A percentile compares a stretch with the other conserved stretches of the same genome.
phyloP scores from a whole-genome alignment of 371 early-diverging fungal species.

The Zancudomyces culisetae region DNA sequence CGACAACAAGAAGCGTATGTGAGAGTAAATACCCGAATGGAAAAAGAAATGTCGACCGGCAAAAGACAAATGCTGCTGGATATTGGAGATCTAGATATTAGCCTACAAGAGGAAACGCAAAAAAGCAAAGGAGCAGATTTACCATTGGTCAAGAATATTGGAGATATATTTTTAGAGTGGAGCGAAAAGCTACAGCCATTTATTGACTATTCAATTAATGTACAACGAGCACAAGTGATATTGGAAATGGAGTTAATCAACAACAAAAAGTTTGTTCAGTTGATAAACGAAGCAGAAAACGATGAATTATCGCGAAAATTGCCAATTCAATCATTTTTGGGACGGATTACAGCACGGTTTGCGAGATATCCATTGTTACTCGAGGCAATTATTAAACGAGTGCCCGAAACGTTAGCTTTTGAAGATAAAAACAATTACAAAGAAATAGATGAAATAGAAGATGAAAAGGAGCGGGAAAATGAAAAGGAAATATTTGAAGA shows the following conservation, averaged over 20 bases:
- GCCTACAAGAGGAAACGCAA: not conserved
- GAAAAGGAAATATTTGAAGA: constrained; percentile 21
- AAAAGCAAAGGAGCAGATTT: not conserved
- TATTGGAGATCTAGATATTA: not conserved
- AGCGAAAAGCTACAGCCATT: constrained; percentile 23
- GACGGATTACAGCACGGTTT: constrained; percentile 36
- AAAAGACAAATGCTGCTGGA: too few relatives aligned
- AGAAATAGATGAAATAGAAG: not conserved
- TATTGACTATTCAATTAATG: constrained; percentile 34
- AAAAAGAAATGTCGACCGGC: not conserved
- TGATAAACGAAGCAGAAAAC: constrained; percentile 26
- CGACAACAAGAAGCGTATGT: constrained; percentile 21
- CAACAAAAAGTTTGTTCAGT: constrained; percentile 26
- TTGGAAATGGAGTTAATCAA: constrained; percentile 27
- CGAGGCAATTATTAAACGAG: constrained; percentile 24
- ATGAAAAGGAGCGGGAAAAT: not conserved
- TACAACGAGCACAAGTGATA: constrained; percentile 28
- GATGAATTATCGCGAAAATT: constrained; percentile 27
- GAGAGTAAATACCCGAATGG: not conserved
- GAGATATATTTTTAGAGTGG: constrained; percentile 32
- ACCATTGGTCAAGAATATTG: constrained; percentile 28
- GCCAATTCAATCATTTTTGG: constrained; percentile 33
- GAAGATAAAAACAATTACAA: too few relatives aligned
- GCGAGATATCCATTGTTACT: constrained; percentile 40
- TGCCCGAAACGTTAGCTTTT: constrained; percentile 6